These are phyloP conservation scores for Prototheca wickerhamii DNA, from an alignment of 163 green algal species.

Conservation along the genomic window DNA sequence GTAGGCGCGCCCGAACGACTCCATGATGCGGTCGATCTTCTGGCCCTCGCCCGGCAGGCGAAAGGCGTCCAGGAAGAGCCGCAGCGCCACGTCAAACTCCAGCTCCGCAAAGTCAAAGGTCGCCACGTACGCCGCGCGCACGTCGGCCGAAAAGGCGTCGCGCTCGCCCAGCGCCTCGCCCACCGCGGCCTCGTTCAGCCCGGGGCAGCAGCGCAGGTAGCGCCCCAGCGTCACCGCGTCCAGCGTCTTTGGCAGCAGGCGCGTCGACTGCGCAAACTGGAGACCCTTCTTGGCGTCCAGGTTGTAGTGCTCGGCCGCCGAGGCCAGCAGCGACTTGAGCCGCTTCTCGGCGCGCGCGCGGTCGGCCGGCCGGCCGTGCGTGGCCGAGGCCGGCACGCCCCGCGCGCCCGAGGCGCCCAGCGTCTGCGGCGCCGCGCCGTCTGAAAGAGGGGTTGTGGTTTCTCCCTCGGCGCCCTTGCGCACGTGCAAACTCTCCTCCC, in stretches of 20 bases:
- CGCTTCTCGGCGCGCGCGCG: conserved; percentile 49
- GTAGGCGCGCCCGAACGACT: conserved; percentile 35
- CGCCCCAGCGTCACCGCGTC: conserved; percentile 34
- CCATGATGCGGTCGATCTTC: conserved; percentile 97
- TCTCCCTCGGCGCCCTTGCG: background rate
- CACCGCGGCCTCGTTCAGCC: conserved; percentile 74
- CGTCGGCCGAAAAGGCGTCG: conserved; percentile 54
- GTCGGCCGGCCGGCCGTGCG: conserved; percentile 1
- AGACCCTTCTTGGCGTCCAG: conserved; percentile 86
- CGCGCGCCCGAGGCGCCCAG: no score
- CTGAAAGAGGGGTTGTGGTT: no score
- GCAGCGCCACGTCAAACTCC: conserved; percentile 81
- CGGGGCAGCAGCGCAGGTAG: conserved; percentile 68
- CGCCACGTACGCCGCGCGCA: conserved; percentile 57
- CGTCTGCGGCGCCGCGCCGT: background rate
- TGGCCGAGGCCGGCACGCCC: background rate
- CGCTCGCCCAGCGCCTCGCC: conserved; percentile 72
- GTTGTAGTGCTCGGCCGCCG: conserved; percentile 95
- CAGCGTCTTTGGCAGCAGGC: conserved; percentile 27
- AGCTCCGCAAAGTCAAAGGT: conserved; percentile 54
- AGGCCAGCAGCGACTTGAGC: conserved; percentile 68
- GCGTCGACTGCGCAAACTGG: conserved; percentile 58
- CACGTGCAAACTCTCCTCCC: background rate
- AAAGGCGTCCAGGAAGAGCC: conserved; percentile 87
- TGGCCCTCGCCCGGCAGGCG: conserved; percentile 89